Base-by-base conservation (phyloP, 116 monocot genomes). In the Papilionanthe hybrid region DNA sequence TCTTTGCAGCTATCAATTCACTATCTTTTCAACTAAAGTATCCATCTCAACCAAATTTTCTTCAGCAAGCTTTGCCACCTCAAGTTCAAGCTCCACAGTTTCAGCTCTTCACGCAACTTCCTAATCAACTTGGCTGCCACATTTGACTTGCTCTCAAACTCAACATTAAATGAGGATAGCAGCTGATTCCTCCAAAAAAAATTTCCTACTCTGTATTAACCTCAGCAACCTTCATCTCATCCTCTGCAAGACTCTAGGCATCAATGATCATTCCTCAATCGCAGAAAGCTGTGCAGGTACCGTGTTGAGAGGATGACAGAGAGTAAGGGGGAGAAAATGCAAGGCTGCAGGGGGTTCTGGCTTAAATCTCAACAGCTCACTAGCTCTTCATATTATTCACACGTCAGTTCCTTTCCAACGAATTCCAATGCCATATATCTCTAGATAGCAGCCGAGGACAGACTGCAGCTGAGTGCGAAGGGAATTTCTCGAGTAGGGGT, bases 161-260 rank as follows among this genome's bases (percentile, higher is more conserved):
- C 82, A 18, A 88, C 84, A 76, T 95, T 84, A 10, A 92, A 81
- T 76, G 88, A 81, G 8, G 78, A 49, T 53, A 75, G 22, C 79
- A 80, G 45, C 53, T 55, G 29, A 92, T 23, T 60, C 92, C 94
- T 6, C 50, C 80, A 19, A 82, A 86, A 0, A 92, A 76, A 29
- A 85, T 25, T 79, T 83, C 91, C 49, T 84, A 83, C 81, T 92
- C 91, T n/a, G 91, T 88, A 78, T 96, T 91, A 48, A 81, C 82
- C 48, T 96, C 87, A 10, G 91, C 91, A 66, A 88, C 86, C 82
- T 87, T 85, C 86, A 85, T 89, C 22, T 88, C 91, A 80, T 88
- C 88, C 72, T 93, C 87, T 60, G 93, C 93, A 42, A 81, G 63
- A 28, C 88, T 87, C 81, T 88, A 93, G 5, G 88, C 95, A 47